phyloP scores from a whole-genome alignment of 345 rosid species.

The Syzygium grande region DNA sequence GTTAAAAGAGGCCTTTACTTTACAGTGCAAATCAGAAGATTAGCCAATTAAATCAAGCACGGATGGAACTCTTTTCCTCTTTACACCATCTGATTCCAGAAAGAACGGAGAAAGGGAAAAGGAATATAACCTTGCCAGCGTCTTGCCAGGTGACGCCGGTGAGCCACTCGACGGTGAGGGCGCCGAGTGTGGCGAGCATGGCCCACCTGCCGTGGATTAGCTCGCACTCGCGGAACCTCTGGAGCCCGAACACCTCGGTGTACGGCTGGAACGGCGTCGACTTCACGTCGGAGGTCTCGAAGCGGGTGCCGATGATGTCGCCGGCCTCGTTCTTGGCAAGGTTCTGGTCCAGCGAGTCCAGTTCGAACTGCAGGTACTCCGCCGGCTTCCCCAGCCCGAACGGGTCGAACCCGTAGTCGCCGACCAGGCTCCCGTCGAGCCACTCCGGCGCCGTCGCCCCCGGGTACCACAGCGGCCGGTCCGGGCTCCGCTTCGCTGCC shows the following conservation, averaged over 20 bases:
- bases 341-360: constrained; percentile 76
- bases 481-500: constrained; percentile 11
- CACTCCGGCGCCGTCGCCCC: constrained; percentile 61
- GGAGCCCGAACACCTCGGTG: constrained; percentile 66
- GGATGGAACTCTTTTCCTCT: neutral
- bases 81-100: neutral
- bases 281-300: constrained; percentile 35
- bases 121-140: constrained; percentile 51
- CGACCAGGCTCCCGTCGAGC: constrained; percentile 63
- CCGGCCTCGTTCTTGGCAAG: constrained; percentile 54
- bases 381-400: constrained; percentile 68
- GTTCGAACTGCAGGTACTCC: constrained; percentile 64
- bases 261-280: constrained; percentile 71
- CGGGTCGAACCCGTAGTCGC: constrained; percentile 76
- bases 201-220: constrained; percentile 81
- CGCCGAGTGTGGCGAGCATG: constrained; percentile 77
- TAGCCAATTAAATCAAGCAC: neutral
- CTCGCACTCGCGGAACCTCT: constrained; percentile 75
- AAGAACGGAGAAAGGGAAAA: neutral
- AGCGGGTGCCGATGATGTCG: constrained; percentile 49
- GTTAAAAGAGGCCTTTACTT: neutral
- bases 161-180: constrained; percentile 61
- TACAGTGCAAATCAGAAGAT: neutral
- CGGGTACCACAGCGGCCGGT: constrained; percentile 63
- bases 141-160: constrained; percentile 82